phyloP scores from a whole-genome alignment of 441 rosid species.

The Raphanus hybrid region DNA sequence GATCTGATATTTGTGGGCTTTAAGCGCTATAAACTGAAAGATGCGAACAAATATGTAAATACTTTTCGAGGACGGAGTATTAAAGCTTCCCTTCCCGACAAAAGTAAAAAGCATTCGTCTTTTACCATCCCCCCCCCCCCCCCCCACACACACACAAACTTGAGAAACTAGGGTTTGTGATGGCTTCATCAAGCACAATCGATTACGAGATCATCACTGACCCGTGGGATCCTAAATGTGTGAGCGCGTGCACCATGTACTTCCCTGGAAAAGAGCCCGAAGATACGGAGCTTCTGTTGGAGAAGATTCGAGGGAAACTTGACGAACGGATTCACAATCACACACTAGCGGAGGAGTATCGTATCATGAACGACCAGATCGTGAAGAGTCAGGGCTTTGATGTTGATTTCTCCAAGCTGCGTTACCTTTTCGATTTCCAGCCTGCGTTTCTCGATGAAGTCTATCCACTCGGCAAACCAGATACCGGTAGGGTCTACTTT shows the following conservation, averaged over 20 bases:
- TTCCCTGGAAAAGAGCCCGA: not conserved
- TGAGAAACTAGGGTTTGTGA: not conserved
- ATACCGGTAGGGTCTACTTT: not conserved
- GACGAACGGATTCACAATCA: constrained; percentile 3
- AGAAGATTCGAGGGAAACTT: constrained; percentile 1
- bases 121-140: too few relatives aligned
- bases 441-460: not conserved
- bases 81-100: too few relatives aligned
- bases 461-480: not conserved
- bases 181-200: not conserved
- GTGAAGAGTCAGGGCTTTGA: not conserved
- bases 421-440: not conserved
- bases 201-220: not conserved
- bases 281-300: not conserved
- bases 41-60: too few relatives aligned
- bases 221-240: constrained; percentile 1
- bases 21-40: too few relatives aligned
- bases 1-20: too few relatives aligned
- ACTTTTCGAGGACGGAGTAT: too few relatives aligned
- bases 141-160: not conserved
- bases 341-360: not conserved
- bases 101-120: too few relatives aligned
- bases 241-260: not conserved
- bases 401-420: not conserved
- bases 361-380: not conserved